Conservation (phyloP, 1,284 basidiomycete species). For the Ceratobasidium sp. region DNA sequence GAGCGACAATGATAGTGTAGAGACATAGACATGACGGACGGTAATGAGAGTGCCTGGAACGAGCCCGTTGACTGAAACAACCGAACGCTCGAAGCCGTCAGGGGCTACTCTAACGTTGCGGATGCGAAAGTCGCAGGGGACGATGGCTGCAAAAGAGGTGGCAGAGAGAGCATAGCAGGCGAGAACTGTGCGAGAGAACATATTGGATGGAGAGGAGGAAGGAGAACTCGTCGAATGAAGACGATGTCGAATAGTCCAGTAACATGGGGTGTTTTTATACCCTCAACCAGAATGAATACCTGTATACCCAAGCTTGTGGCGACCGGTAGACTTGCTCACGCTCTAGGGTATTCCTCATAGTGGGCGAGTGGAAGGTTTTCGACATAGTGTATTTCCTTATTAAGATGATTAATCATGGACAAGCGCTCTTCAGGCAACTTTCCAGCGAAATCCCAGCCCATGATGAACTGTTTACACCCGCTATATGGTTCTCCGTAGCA, state of each 20-base stretch:
- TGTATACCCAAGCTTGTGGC: not conserved
- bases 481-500: constrained; percentile 1
- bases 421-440: not conserved
- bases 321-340: not conserved
- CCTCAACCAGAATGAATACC: not conserved
- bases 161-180: not conserved
- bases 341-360: not conserved
- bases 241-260: constrained; percentile 19
- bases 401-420: not conserved
- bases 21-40: not conserved
- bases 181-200: constrained; percentile 4
- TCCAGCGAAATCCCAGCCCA: constrained; percentile 18
- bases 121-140: constrained; percentile 21
- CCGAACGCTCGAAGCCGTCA: constrained; percentile 33
- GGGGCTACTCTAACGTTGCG: constrained; percentile 30
- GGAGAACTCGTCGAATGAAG: not conserved
- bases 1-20: not conserved
- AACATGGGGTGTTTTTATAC: not conserved
- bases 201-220: not conserved
- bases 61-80: constrained; percentile 34
- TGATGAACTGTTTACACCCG: not conserved
- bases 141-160: constrained; percentile 11
- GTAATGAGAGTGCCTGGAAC: constrained; percentile 28
- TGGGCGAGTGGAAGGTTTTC: not conserved
- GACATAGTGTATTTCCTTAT: not conserved